A percentile compares a stretch with the other conserved stretches of the same genome.
phyloP scores from a whole-genome alignment of 805 yeast genomes.

The Hanseniaspora meyeri region DNA sequence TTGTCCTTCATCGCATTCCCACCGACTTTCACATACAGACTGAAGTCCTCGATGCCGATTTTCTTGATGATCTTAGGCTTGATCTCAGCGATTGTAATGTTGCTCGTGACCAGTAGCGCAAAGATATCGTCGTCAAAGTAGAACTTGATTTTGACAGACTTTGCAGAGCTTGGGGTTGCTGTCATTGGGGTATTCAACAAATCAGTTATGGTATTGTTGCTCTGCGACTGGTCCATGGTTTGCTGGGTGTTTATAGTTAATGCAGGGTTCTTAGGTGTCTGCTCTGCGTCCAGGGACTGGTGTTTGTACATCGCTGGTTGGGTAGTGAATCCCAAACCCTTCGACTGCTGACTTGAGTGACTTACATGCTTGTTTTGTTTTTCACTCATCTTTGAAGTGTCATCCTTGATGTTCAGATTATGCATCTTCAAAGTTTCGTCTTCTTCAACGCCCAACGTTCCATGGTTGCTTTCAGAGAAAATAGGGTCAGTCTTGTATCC shows the following conservation, averaged over 20 bases:
- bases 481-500: slow-evolving; percentile 1
- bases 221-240: slow-evolving; percentile 2
- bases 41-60: slow-evolving; percentile 31
- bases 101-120: slow-evolving; percentile 47
- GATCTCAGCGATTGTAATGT: slow-evolving; percentile 38
- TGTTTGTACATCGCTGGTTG: background rate
- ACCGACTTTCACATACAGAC: slow-evolving; percentile 24
- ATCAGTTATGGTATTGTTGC: slow-evolving; percentile 2
- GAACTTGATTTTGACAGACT: slow-evolving; percentile 49
- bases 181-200: slow-evolving; percentile 19
- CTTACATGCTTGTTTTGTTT: background rate
- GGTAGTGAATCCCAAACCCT: background rate
- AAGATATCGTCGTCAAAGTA: slow-evolving; percentile 72
- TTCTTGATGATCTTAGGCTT: slow-evolving; percentile 41
- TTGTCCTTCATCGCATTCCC: slow-evolving; percentile 24
- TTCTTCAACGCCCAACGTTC: slow-evolving; percentile 6
- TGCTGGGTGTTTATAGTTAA: background rate
- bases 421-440: background rate
- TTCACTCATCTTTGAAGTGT: background rate
- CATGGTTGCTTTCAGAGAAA: slow-evolving; percentile 18
- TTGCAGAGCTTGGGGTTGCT: slow-evolving; percentile 13
- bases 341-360: background rate
- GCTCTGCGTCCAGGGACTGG: background rate
- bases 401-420: background rate
- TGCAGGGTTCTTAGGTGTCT: background rate